A percentile compares a stretch with the other conserved stretches of the same genome.
phyloP scores from a whole-genome alignment of 1,139 yeast species.

The Saccharomyces hybrid region DNA sequence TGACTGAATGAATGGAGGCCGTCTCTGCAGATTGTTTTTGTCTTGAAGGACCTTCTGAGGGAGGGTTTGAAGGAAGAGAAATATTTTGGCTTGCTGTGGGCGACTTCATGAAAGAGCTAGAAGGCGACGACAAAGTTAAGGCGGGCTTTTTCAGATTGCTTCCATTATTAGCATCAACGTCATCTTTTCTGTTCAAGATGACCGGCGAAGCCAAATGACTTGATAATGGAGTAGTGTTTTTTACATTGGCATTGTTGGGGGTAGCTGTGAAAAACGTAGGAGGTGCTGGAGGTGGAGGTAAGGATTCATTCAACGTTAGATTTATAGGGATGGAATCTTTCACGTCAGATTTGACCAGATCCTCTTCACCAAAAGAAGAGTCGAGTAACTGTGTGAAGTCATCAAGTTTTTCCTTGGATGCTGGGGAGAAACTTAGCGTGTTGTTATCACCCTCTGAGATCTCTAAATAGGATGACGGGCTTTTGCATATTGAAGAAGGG shows the following conservation, averaged over 20 bases:
- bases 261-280: slow-evolving; percentile 5
- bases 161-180: not conserved
- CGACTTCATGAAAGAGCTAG: not conserved
- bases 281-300: slow-evolving; percentile 13
- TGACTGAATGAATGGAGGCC: not conserved
- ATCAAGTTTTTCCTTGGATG: slow-evolving; percentile 21
- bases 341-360: slow-evolving; percentile 1
- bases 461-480: slow-evolving; percentile 2
- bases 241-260: not conserved
- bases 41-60: not conserved
- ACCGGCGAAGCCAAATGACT: slow-evolving; percentile 20
- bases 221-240: slow-evolving; percentile 7
- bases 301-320: slow-evolving; percentile 3
- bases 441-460: slow-evolving; percentile 5
- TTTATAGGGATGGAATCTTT: slow-evolving; percentile 1
- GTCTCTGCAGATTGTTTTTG: not conserved
- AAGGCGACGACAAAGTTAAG: not conserved
- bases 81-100: not conserved
- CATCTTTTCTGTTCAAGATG: slow-evolving; percentile 13
- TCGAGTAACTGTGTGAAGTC: slow-evolving; percentile 25
- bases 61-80: not conserved
- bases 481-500: not conserved
- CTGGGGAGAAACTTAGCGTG: slow-evolving; percentile 21
- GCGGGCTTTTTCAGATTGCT: not conserved
- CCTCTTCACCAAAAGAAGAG: slow-evolving; percentile 21